Base-by-base conservation (phyloP, 2,329 filamentous ascomycete species). In the Epichloe gansuensis region DNA sequence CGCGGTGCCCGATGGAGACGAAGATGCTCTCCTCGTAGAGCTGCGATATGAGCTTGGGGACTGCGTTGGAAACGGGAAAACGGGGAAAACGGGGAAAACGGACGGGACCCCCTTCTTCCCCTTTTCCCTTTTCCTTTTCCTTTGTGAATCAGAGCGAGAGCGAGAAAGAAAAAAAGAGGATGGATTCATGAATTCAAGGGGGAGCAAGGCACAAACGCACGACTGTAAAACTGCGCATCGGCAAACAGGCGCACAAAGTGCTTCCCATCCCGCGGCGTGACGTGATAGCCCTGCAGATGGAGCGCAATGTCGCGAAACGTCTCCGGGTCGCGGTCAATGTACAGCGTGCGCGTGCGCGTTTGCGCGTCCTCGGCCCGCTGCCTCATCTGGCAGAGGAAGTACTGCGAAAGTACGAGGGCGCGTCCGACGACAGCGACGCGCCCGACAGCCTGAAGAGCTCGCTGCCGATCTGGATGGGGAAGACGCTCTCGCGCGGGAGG, bases 201-300 rank as follows among this genome's bases (percentile, higher is more conserved):
- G 17, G 6, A 9, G 21, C 2, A 5, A 15, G 48, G 7, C 12
- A 9, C 25, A n/a, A 50, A 67, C 81, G 64, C 73, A 90, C 86
- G 72, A 63, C 81, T 89, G 69, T 96, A 97, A 70, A 96, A 96
- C 64, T 96, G 91, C 1, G 91, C 89, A 68, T 97, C 91, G 21
- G 91, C 89, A 68, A 95, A 96, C 34, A 97, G 74, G 54, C 87
- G 89, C 60, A 96, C 91, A 67, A 91, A 96, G 68, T 96, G 88
- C 51, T 82, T 80, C 49, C 86, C 87, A 69, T 95, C 86, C 56
- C 81, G 80, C 3, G 91, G 91, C 52, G 78, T 76, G 55, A 96
- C 79, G 70, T 95, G 86, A 67, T 97, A 97, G 46, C 91, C 88
- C 72, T 95, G 91, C 23, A 97, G 75, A 73, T 97, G 91, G 52